Conservation (phyloP, 345 rosid genomes). For the Hevea brasiliensis region DNA sequence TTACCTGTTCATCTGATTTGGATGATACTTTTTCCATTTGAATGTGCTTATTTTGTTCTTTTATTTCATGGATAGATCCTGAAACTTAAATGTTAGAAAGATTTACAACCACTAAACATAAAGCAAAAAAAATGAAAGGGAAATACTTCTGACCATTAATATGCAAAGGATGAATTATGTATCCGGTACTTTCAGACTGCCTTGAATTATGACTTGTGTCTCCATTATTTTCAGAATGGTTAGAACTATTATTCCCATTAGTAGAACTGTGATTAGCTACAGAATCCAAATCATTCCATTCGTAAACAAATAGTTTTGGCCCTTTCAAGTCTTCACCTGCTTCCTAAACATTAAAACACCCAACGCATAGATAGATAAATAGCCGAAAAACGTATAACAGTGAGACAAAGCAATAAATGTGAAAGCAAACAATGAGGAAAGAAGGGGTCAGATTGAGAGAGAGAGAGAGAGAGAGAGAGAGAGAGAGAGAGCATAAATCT, state of each 20-base stretch:
- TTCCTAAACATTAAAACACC: conserved; percentile 49
- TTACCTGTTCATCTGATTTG: conserved; percentile 49
- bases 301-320: conserved; percentile 63
- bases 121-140: neutral
- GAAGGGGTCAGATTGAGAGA: no score
- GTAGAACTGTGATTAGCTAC: conserved; percentile 34
- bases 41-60: conserved; percentile 30
- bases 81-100: conserved; percentile 23
- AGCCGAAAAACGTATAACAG: neutral
- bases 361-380: conserved; percentile 1
- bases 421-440: neutral
- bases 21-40: conserved; percentile 25
- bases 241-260: conserved; percentile 24
- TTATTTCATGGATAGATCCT: conserved; percentile 45
- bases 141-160: conserved; percentile 42
- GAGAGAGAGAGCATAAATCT: conserved; percentile 1
- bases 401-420: neutral
- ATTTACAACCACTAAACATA: conserved; percentile 8
- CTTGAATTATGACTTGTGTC: conserved; percentile 10
- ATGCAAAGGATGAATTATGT: conserved; percentile 18
- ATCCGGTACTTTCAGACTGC: conserved; percentile 4
- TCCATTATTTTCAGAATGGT: conserved; percentile 28
- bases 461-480: no score
- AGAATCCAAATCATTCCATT: conserved; percentile 50
- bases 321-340: conserved; percentile 59